phyloP scores from a whole-genome alignment of 805 yeast species.

The Ogataea nitratoaversa region DNA sequence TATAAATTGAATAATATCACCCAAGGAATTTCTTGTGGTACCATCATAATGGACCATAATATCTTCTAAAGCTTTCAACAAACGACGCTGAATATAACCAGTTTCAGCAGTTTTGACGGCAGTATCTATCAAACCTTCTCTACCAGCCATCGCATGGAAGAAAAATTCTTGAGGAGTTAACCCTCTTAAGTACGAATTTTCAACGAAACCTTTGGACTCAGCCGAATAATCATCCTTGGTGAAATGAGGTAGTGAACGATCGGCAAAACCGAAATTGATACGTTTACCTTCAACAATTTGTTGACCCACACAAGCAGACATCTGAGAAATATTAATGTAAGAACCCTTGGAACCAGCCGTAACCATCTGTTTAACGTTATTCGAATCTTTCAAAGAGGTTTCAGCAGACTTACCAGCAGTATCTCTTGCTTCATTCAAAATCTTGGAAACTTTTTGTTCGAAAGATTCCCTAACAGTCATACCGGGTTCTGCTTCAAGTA shows the following conservation, averaged over 20 bases:
- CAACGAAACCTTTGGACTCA: constrained; percentile 96
- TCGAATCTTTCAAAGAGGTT: constrained; percentile 86
- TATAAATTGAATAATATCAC: constrained; percentile 91
- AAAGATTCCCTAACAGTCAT: constrained; percentile 98
- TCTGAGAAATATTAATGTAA: constrained; percentile 95
- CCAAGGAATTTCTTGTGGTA: constrained; percentile 95
- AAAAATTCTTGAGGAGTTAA: constrained; percentile 98
- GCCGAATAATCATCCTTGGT: constrained; percentile 98
- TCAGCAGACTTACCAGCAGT: constrained; percentile 99
- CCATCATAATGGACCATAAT: constrained; percentile 98
- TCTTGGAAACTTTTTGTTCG: constrained; percentile 94
- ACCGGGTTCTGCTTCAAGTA: constrained; percentile 95
- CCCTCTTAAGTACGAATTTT: constrained; percentile 95
- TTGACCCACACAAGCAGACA: constrained; percentile 99
- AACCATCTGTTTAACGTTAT: constrained; percentile 98
- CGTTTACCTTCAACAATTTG: constrained; percentile 99
- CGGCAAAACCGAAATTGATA: constrained; percentile 95
- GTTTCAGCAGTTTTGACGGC: constrained; percentile 98
- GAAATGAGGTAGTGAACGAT: constrained; percentile 95
- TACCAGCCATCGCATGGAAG: constrained; percentile 99
- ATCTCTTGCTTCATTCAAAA: constrained; percentile 96
- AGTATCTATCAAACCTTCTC: constrained; percentile 99
- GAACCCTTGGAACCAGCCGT: constrained; percentile 99
- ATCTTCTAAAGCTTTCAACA: constrained; percentile 94
- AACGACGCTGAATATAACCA: constrained; percentile 96